Evolutionary conservation across 2,329 filamentous ascomycete species (phyloP).

Genomic region (Fusarium nodosum): DNA sequence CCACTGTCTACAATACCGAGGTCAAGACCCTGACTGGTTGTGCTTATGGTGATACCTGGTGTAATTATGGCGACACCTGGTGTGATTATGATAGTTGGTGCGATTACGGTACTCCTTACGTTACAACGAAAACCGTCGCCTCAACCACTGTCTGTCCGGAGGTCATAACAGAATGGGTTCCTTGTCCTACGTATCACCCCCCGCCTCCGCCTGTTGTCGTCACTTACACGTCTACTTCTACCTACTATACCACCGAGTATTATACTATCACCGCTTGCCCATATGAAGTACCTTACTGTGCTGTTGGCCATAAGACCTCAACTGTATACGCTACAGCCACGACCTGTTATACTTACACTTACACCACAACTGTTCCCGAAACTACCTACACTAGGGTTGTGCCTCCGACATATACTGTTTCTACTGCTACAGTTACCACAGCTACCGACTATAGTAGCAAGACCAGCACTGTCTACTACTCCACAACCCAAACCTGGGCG

Average conservation of each 20-base stretch:
- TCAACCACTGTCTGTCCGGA: slow-evolving; percentile 38
- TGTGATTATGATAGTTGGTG: slow-evolving; percentile 2
- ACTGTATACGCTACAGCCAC: slow-evolving; percentile 35
- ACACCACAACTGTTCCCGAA: slow-evolving; percentile 2
- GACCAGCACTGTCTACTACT: slow-evolving; percentile 9
- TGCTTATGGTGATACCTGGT: not conserved
- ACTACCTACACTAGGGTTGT: slow-evolving; percentile 4
- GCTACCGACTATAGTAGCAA: not conserved
- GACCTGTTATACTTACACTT: slow-evolving; percentile 8
- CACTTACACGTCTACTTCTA: slow-evolving; percentile 9
- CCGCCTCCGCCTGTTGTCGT: slow-evolving; percentile 1
- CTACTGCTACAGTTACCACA: not conserved
- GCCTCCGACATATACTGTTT: not conserved
- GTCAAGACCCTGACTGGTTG: slow-evolving; percentile 32
- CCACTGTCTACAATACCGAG: slow-evolving; percentile 34
- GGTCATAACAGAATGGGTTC: slow-evolving; percentile 13
- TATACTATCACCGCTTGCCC: slow-evolving; percentile 32
- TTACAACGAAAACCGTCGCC: slow-evolving; percentile 10
- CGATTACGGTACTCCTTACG: not conserved
- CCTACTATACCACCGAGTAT: slow-evolving; percentile 39
- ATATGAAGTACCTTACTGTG: slow-evolving; percentile 3
- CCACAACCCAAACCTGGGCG: slow-evolving; percentile 19
- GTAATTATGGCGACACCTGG: too few species aligned
- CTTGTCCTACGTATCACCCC: slow-evolving; percentile 6
- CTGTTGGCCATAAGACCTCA: slow-evolving; percentile 12